Percentiles rank a stretch among this genome's conserved stretches.
Evolutionary conservation across 345 rosid genomes (phyloP).

Genomic region (Tarenaya hassleriana): DNA sequence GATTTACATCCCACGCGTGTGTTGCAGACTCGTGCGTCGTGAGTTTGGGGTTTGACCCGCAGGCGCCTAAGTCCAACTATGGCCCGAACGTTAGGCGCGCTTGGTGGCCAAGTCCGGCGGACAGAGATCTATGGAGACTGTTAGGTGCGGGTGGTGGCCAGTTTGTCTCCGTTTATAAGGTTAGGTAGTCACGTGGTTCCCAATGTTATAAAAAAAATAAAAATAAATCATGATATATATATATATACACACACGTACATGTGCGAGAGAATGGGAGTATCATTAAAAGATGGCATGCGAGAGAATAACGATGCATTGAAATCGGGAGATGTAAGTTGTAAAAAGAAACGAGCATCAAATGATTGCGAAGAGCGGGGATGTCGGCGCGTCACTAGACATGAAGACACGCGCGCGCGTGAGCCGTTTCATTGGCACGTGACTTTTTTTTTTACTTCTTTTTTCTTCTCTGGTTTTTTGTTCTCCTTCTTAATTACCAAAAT

Average conservation of each 20-base stretch:
- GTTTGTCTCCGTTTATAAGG: too few relatives aligned
- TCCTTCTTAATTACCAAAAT: background rate
- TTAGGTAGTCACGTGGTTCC: too few relatives aligned
- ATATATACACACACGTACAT: constrained; percentile 22
- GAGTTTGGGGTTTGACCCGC: too few relatives aligned
- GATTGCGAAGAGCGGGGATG: constrained; percentile 32
- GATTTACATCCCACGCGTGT: too few relatives aligned
- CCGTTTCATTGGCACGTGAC: constrained; percentile 21
- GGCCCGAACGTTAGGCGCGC: too few relatives aligned
- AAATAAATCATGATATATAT: too few relatives aligned
- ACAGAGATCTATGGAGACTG: too few relatives aligned
- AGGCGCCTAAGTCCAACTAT: too few relatives aligned
- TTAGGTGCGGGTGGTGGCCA: too few relatives aligned
- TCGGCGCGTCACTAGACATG: constrained; percentile 32
- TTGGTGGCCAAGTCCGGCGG: too few relatives aligned
- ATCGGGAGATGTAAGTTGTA: constrained; percentile 6
- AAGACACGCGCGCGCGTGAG: constrained; percentile 21
- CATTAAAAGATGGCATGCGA: constrained; percentile 19
- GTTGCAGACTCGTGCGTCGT: too few relatives aligned
- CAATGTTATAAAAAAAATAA: too few relatives aligned
- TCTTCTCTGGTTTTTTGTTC: background rate
- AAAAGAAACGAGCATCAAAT: constrained; percentile 25
- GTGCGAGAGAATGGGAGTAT: constrained; percentile 2
- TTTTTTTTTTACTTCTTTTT: constrained; percentile 9
- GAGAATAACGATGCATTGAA: constrained; percentile 18